Percentiles rank a stretch among this genome's conserved stretches.
These are phyloP conservation scores for Curvularia lunata DNA, from an alignment of 2,329 filamentous ascomycete species.

Conservation along the genomic window DNA sequence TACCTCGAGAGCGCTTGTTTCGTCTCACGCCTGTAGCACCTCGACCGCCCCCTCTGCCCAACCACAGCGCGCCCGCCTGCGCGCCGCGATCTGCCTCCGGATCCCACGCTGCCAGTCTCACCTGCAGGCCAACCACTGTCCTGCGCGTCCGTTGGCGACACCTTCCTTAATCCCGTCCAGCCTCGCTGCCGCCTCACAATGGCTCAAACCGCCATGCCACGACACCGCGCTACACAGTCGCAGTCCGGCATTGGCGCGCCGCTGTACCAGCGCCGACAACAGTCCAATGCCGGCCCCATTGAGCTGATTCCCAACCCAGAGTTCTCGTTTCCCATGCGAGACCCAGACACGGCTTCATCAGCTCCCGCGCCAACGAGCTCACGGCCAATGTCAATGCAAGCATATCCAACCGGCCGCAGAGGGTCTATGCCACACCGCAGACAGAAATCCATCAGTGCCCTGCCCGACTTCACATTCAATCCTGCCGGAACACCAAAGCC, in stretches of 20 bases:
- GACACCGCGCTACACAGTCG: conserved; percentile 50
- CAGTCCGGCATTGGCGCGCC: conserved; percentile 46
- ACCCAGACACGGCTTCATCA: conserved; percentile 35
- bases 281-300: conserved; percentile 43
- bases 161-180: conserved; percentile 40
- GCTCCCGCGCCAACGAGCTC: conserved; percentile 44
- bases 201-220: conserved; percentile 49
- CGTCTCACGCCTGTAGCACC: conserved; percentile 47
- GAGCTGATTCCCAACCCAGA: conserved; percentile 57
- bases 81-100: conserved; percentile 30
- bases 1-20: conserved; percentile 49
- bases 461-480: conserved; percentile 59
- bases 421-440: conserved; percentile 45
- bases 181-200: conserved; percentile 36
- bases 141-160: conserved; percentile 30
- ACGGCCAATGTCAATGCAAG: conserved; percentile 48
- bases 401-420: conserved; percentile 42
- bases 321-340: conserved; percentile 56
- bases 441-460: conserved; percentile 51
- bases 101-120: conserved; percentile 31
- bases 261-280: conserved; percentile 46
- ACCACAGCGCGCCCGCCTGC: conserved; percentile 9
- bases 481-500: conserved; percentile 49
- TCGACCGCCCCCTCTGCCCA: conserved; percentile 14
- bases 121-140: conserved; percentile 29